A percentile compares a stretch with the other conserved stretches of the same genome.
Evolutionary conservation across 768 basidiomycete species (phyloP).

Genomic region (Vararia minispora): DNA sequence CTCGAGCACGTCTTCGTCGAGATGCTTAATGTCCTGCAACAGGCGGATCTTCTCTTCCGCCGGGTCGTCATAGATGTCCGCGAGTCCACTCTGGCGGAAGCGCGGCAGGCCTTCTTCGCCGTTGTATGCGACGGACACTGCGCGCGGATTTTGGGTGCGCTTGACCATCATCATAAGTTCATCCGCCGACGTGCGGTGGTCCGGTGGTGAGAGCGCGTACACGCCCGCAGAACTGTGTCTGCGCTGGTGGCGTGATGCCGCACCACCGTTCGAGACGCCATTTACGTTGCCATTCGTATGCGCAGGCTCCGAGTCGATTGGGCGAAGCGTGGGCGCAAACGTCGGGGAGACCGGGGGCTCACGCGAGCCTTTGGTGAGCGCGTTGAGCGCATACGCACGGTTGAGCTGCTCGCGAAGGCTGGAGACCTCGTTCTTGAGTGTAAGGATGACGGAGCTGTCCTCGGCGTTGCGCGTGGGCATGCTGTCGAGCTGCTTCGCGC

Average conservation of each 20-base stretch:
- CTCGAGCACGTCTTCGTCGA: conserved; percentile 90
- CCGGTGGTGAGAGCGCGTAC: conserved; percentile 45
- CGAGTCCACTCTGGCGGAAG: conserved; percentile 51
- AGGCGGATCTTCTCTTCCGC: conserved; percentile 92
- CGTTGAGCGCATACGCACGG: conserved; percentile 86
- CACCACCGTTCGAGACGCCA: conserved; percentile 16
- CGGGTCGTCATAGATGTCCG: conserved; percentile 78
- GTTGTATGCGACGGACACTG: conserved; percentile 82
- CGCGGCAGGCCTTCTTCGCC: conserved; percentile 68
- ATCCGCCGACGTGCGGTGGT: conserved; percentile 65
- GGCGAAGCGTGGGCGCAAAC: conserved; percentile 70
- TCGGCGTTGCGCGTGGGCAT: conserved; percentile 62
- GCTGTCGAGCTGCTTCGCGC: conserved; percentile 58
- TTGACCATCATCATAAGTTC: conserved; percentile 69
- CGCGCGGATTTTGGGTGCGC: conserved; percentile 68
- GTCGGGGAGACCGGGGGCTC: conserved; percentile 74
- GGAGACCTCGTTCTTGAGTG: conserved; percentile 87
- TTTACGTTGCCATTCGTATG: conserved; percentile 35
- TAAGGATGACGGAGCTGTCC: conserved; percentile 77
- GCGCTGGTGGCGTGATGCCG: conserved; percentile 55
- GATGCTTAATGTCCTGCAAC: conserved; percentile 79
- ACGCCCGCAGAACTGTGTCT: conserved; percentile 83
- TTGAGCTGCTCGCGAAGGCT: conserved; percentile 91
- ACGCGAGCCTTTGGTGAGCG: conserved; percentile 64
- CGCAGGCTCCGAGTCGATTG: conserved; percentile 28